phyloP scores from a whole-genome alignment of 257 asterid genomes.

The Capsicum rhomboideum region DNA sequence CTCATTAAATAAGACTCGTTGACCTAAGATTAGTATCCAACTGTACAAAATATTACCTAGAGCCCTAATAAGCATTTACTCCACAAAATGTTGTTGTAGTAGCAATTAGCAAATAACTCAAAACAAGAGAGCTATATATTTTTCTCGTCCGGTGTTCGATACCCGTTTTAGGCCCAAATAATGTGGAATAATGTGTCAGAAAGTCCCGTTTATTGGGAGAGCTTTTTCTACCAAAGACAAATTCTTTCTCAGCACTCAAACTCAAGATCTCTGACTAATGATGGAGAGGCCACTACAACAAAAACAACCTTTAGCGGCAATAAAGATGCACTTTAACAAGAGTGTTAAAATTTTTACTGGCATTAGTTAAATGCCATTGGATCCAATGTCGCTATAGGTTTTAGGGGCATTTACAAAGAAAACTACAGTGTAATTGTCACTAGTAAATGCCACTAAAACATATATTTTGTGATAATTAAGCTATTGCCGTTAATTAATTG shows the following conservation, averaged over 20 bases:
- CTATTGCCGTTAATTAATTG: no score
- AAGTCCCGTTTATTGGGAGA: not conserved
- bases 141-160: not conserved
- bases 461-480: no score
- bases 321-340: no score
- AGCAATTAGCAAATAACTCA: not conserved
- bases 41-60: not conserved
- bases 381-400: no score
- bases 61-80: not conserved
- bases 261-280: fast-evolving
- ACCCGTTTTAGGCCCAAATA: not conserved
- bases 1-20: not conserved
- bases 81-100: not conserved
- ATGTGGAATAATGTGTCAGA: not conserved
- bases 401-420: no score
- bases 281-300: no score
- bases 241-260: not conserved
- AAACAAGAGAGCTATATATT: not conserved
- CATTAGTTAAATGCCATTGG: no score
- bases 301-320: no score
- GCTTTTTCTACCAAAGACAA: not conserved
- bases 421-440: no score
- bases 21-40: not conserved
- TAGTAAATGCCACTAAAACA: no score
- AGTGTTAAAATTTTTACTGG: no score